These are phyloP conservation scores for Coemansia asiatica DNA, from an alignment of 192 early-diverging fungal species.

Conservation along the genomic window DNA sequence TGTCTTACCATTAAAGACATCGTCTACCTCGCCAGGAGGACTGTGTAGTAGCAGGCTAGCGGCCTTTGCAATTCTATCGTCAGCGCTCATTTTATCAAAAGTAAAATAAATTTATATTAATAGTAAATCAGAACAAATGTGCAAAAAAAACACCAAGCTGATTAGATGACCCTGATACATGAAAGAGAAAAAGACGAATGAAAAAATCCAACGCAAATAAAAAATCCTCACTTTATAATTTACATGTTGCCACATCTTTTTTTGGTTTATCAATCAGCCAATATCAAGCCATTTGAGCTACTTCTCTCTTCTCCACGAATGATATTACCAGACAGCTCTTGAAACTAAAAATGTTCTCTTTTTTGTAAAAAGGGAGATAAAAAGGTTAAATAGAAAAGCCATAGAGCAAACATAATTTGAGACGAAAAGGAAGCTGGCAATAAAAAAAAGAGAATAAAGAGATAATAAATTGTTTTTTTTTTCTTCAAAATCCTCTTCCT, in stretches of 20 bases:
- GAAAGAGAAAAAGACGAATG: background rate
- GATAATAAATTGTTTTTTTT: too few species aligned
- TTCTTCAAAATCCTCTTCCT: conserved; percentile 1
- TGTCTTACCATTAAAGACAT: conserved; percentile 88
- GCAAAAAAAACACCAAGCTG: background rate
- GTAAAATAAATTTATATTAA: background rate
- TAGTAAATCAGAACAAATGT: conserved; percentile 1
- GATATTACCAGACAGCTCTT: too few species aligned
- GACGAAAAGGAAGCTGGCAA: conserved; percentile 5
- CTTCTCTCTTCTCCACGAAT: too few species aligned
- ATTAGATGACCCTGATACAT: too few species aligned
- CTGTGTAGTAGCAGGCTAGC: conserved; percentile 75
- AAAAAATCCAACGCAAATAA: conserved; percentile 2
- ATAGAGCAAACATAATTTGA: too few species aligned
- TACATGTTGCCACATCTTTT: too few species aligned
- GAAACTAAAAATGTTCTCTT: too few species aligned
- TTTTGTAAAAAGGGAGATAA: conserved; percentile 3
- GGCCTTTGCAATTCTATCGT: conserved; percentile 75
- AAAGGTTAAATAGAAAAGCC: too few species aligned
- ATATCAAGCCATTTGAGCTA: too few species aligned
- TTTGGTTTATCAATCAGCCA: too few species aligned
- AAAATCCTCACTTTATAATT: too few species aligned
- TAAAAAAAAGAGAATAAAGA: conserved; percentile 1
- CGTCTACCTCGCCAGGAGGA: conserved; percentile 96
- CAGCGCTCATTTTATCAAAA: conserved; percentile 51